These are phyloP conservation scores for Hylodesmum podocarpum DNA, from an alignment of 306 rosid species.

Conservation along the genomic window DNA sequence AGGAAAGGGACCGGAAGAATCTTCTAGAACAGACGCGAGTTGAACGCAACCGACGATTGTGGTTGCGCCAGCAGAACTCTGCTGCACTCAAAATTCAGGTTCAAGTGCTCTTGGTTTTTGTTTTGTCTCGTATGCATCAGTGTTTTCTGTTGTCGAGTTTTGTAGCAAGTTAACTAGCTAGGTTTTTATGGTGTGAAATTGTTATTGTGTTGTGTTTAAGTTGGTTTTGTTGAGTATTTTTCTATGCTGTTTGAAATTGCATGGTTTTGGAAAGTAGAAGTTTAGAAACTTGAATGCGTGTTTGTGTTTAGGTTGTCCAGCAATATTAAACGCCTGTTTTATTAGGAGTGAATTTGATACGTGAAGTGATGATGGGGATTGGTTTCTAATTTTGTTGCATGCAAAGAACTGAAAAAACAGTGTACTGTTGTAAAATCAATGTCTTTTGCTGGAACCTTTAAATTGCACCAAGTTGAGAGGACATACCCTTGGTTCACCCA, in stretches of 20 bases:
- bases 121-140: not conserved
- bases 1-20: constrained; percentile 81
- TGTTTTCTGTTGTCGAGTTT: not conserved
- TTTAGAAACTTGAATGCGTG: not conserved
- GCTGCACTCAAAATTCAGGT: constrained; percentile 77
- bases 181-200: not conserved
- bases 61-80: constrained; percentile 59
- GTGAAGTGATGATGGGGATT: not conserved
- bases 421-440: not conserved
- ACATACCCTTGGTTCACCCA: not conserved
- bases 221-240: not conserved
- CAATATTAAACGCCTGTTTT: not conserved
- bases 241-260: not conserved
- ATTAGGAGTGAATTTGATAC: not conserved
- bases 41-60: constrained; percentile 63
- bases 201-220: not conserved
- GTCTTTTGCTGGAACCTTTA: not conserved
- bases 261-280: not conserved
- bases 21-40: constrained; percentile 79
- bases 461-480: not conserved
- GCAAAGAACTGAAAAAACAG: not conserved
- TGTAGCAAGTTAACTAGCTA: no score
- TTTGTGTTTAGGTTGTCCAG: not conserved
- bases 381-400: not conserved
- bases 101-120: not conserved